Percentiles rank a stretch among this genome's conserved stretches.
Conservation (phyloP, 768 basidiomycete genomes). For the Serendipita indica region DNA sequence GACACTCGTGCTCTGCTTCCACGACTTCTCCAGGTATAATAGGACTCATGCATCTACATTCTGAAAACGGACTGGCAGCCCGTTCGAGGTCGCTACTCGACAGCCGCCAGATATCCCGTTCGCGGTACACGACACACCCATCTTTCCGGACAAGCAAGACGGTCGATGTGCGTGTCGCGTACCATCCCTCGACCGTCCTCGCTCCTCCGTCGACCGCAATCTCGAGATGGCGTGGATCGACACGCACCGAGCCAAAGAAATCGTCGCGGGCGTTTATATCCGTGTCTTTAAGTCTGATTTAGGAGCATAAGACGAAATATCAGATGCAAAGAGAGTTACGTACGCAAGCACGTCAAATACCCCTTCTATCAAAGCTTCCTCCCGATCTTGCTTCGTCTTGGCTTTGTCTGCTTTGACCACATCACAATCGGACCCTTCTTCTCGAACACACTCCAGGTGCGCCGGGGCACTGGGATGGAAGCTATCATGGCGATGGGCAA, state of each 20-base stretch:
- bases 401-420: too few species aligned
- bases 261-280: neutral
- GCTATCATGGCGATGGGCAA: too few species aligned
- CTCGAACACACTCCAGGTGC: too few species aligned
- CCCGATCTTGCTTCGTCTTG: too few species aligned
- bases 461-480: too few species aligned
- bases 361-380: conserved; percentile 38
- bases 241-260: neutral
- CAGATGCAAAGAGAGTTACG: conserved; percentile 27
- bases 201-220: neutral
- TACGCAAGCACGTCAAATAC: conserved; percentile 60
- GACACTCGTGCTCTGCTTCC: too few species aligned
- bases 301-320: neutral
- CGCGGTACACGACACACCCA: conserved; percentile 50
- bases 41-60: too few species aligned
- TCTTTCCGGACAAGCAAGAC: conserved; percentile 48
- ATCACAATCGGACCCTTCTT: too few species aligned
- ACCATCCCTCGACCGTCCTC: conserved; percentile 21
- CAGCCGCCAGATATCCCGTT: conserved; percentile 52
- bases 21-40: too few species aligned
- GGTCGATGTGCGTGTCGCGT: conserved; percentile 62
- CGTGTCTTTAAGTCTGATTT: neutral
- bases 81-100: too few species aligned
- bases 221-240: neutral
- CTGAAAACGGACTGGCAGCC: too few species aligned